Base-by-base conservation (phyloP, 2,329 filamentous ascomycete species). In the Phialophora verrucosa region DNA sequence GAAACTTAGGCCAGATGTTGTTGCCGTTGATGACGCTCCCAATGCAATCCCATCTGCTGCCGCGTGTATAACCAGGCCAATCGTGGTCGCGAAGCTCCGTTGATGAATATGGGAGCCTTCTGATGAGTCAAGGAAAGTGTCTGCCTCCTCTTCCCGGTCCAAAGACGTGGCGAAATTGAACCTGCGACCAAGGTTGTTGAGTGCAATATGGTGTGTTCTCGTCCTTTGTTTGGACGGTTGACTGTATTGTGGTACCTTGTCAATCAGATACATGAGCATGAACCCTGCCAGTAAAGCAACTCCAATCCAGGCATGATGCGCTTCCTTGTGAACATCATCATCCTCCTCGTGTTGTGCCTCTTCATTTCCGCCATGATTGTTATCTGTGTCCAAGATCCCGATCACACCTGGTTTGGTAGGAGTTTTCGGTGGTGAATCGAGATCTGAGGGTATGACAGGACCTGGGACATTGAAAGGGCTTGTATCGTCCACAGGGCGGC, bases 191-290 rank as follows among this genome's bases (percentile, higher is more conserved):
- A 97, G 84, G 72, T 93, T 91, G 72, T 95, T 92, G 51, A 98
- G 83, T 64, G 92, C 96, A 73, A 98, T 95, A 75, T 97, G 92
- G 70, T 93, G 88, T 17, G 90, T 91, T 60, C 88, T 83, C 14
- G 90, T 88, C 44, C 85, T 83, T 23, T 85, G 81, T 73, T 89
- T 88, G 49, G 85, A 83, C 23, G 91, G 84, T 1, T 86, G 85
- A 5, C 89, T 87, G 75, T 93, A 90, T 49, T 88, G 87, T 7
- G 93, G 92, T 8, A 96, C 80, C 59, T 91, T 89, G 78, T 99
- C 94, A 74, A 99, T 90, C 25, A 99, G 85, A 76, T 97, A 98
- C 95, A 99, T 99, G 70, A 97, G 85, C 64, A 97, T 88, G 78
- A 98, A 99, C 12, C 95, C 95, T 17, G 91, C 82, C 63, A 96